phyloP scores from a whole-genome alignment of 495 filamentous ascomycete species.

The Podospora bellae-mahoneyi region DNA sequence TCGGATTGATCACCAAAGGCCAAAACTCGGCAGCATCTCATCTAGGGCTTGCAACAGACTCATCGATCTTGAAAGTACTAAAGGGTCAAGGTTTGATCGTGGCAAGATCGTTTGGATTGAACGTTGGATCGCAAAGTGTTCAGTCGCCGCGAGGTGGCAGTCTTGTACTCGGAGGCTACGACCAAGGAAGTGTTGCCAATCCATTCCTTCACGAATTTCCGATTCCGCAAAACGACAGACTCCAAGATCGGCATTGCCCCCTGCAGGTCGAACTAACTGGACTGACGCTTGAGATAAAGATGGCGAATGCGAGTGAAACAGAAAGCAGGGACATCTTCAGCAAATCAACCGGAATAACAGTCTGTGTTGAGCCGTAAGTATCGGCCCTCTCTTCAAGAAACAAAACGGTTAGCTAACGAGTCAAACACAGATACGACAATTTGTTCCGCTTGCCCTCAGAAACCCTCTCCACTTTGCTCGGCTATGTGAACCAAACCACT shows the following conservation, averaged over 20 bases:
- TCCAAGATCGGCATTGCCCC: slow-evolving; percentile 16
- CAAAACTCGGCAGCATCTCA: slow-evolving; percentile 18
- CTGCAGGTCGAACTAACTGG: slow-evolving; percentile 17
- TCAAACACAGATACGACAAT: slow-evolving; percentile 23
- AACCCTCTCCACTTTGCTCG: not conserved
- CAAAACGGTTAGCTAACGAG: not conserved
- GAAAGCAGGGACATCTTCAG: slow-evolving; percentile 7
- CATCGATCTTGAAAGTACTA: slow-evolving; percentile 9
- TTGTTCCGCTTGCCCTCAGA: slow-evolving; percentile 19
- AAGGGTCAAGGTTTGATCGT: slow-evolving; percentile 16
- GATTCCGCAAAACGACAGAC: not conserved
- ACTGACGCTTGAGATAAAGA: slow-evolving; percentile 7
- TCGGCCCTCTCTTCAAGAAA: not conserved
- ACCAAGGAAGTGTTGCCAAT: slow-evolving; percentile 16
- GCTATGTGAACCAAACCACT: slow-evolving; percentile 6
- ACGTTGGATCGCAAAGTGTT: slow-evolving; percentile 21
- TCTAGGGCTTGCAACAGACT: slow-evolving; percentile 17
- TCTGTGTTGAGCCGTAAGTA: slow-evolving; percentile 23
- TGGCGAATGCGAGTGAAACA: not conserved
- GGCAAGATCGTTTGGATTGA: slow-evolving; percentile 19
- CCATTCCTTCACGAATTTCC: slow-evolving; percentile 13
- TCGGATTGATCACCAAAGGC: slow-evolving; percentile 17
- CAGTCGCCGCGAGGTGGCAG: slow-evolving; percentile 17
- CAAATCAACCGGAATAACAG: slow-evolving; percentile 9
- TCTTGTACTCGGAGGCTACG: slow-evolving; percentile 22